A percentile compares a stretch with the other conserved stretches of the same genome.
Conservation (phyloP, 163 green algal genomes). For the Chloromonas sp. region DNA sequence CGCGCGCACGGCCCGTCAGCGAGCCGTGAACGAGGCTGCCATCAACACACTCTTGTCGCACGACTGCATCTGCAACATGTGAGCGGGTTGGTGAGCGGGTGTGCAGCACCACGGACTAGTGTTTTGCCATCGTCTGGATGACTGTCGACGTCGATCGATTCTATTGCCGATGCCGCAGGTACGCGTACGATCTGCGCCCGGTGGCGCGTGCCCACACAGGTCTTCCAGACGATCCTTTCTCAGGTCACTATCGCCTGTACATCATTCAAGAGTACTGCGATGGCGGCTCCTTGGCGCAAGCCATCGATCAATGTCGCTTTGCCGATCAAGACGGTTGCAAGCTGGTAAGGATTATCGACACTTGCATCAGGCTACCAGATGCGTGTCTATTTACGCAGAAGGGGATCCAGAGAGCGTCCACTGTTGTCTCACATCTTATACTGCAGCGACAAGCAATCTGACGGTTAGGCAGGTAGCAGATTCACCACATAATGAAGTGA, state of each 20-base stretch:
- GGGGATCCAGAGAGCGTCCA: too few relatives aligned
- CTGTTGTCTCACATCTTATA: too few relatives aligned
- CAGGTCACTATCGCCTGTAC: conserved; percentile 2
- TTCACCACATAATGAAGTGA: too few relatives aligned
- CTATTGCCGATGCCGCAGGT: not conserved
- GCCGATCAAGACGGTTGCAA: not conserved
- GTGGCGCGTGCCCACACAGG: not conserved
- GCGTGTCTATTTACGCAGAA: too few relatives aligned
- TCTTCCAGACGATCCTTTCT: not conserved
- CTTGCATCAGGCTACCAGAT: too few relatives aligned
- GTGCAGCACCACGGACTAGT: too few relatives aligned
- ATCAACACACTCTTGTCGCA: conserved; percentile 16
- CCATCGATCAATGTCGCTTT: conserved; percentile 18
- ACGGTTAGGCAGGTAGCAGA: too few relatives aligned
- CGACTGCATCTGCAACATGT: conserved; percentile 21
- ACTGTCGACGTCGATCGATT: too few relatives aligned
- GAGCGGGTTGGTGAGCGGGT: not conserved
- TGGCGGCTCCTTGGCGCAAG: conserved; percentile 11
- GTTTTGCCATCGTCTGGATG: too few relatives aligned
- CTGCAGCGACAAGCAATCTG: too few relatives aligned
- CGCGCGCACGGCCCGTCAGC: conserved; percentile 2
- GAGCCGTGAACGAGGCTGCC: conserved; percentile 13
- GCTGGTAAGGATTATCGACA: too few relatives aligned
- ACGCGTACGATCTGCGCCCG: conserved; percentile 4
- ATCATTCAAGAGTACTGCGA: conserved; percentile 28